Evolutionary conservation across 768 basidiomycete species (phyloP).

Genomic region (Tulasnella sp.): DNA sequence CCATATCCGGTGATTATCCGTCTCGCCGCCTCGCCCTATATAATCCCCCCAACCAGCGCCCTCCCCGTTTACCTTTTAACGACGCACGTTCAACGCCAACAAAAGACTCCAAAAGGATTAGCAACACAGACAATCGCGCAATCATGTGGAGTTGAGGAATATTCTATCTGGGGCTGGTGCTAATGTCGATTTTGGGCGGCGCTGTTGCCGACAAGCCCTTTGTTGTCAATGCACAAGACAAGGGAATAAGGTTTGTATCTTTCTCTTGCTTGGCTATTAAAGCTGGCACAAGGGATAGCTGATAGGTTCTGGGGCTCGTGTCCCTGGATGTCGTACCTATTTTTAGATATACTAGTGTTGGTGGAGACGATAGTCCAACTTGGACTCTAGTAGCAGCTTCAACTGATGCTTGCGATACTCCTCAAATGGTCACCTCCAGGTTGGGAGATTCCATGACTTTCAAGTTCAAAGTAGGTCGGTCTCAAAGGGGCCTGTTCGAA

Average conservation of each 20-base stretch:
- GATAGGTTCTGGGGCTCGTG: background rate
- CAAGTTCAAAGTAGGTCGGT: background rate
- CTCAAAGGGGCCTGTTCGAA: background rate
- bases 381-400: slow-evolving; percentile 29
- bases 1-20: too few relatives aligned
- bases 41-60: too few relatives aligned
- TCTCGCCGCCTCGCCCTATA: too few relatives aligned
- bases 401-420: slow-evolving; percentile 3
- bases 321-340: too few relatives aligned
- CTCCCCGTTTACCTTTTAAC: background rate
- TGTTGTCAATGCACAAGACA: background rate
- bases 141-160: background rate
- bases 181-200: background rate
- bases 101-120: background rate
- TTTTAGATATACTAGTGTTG: background rate
- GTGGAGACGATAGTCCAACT: background rate
- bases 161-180: background rate
- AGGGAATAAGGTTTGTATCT: background rate
- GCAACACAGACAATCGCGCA: background rate
- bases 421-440: background rate
- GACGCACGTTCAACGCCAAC: background rate
- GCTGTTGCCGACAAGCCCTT: background rate
- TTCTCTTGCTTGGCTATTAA: background rate
- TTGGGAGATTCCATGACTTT: background rate
- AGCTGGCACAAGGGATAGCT: background rate